Evolutionary conservation across 202 grass and related monocot species (phyloP).

Genomic region (Zoysia matrella): DNA sequence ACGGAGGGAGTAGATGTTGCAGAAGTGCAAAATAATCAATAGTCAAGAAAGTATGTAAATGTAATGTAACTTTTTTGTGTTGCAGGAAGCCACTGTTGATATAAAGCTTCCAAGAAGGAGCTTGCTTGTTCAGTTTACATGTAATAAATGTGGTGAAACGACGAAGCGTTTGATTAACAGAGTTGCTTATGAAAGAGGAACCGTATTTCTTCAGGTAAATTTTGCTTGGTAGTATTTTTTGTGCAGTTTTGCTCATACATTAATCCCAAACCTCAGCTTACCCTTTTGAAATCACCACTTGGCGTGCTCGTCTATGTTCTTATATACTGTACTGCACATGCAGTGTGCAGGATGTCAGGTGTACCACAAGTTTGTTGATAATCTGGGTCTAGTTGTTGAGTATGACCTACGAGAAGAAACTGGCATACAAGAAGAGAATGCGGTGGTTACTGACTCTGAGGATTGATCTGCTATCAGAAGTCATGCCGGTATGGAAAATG

Average conservation of each 20-base stretch:
- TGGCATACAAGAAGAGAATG: slow-evolving; percentile 49
- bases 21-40: neutral
- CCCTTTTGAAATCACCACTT: neutral
- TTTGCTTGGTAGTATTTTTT: slow-evolving; percentile 15
- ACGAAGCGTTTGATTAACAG: slow-evolving; percentile 80
- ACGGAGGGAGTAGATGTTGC: neutral
- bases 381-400: slow-evolving; percentile 29
- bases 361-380: slow-evolving; percentile 96
- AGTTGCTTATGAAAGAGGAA: slow-evolving; percentile 86
- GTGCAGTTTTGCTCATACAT: slow-evolving; percentile 19
- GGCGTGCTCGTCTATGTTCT: neutral
- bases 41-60: neutral
- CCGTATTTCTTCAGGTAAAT: slow-evolving; percentile 86
- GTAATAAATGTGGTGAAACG: slow-evolving; percentile 78
- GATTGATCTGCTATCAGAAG: slow-evolving; percentile 44
- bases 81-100: slow-evolving; percentile 66
- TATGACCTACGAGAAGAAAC: slow-evolving; percentile 75
- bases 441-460: slow-evolving; percentile 30
- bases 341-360: slow-evolving; percentile 89
- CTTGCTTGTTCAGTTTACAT: slow-evolving; percentile 92
- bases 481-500: slow-evolving; percentile 29
- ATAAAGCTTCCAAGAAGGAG: slow-evolving; percentile 87
- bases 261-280: slow-evolving; percentile 14
- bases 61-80: neutral
- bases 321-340: neutral